A percentile compares a stretch with the other conserved stretches of the same genome.
Evolutionary conservation across 805 yeast genomes (phyloP).

Genomic region (Teunomyces tritomae): DNA sequence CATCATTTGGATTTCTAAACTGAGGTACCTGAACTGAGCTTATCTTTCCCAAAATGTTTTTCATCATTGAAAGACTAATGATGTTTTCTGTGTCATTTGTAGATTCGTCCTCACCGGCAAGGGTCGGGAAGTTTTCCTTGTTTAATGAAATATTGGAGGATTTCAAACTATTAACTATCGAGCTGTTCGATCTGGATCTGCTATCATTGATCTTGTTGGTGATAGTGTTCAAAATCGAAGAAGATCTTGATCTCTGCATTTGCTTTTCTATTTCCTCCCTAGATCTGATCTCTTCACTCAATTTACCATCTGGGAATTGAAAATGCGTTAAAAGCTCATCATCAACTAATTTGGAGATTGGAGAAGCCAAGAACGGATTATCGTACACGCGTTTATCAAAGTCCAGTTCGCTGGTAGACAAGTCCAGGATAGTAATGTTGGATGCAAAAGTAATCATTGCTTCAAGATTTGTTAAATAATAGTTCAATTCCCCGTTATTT

Average conservation of each 20-base stretch:
- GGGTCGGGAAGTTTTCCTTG: conserved; percentile 28
- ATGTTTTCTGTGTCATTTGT: conserved; percentile 13
- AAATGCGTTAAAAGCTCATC: conserved; percentile 23
- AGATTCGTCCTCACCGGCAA: conserved; percentile 17
- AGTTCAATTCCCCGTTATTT: conserved; percentile 38
- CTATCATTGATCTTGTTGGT: conserved; percentile 29
- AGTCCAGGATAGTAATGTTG: conserved; percentile 33
- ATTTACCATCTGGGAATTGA: conserved; percentile 27
- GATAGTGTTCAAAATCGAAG: conserved; percentile 37
- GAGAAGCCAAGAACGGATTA: neutral
- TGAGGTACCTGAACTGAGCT: conserved; percentile 30
- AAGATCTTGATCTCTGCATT: conserved; percentile 32
- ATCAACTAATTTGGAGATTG: conserved; percentile 27
- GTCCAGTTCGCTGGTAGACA: conserved; percentile 11
- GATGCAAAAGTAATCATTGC: conserved; percentile 38
- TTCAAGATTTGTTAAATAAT: conserved; percentile 42
- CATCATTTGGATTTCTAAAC: conserved; percentile 14
- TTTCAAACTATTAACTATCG: conserved; percentile 19
- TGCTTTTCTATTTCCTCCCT: conserved; percentile 9
- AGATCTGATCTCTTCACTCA: conserved; percentile 15
- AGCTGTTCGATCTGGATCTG: conserved; percentile 35
- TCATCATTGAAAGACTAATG: conserved; percentile 29
- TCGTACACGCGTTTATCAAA: neutral
- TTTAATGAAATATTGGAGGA: conserved; percentile 9
- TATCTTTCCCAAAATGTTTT: conserved; percentile 34